Evolutionary conservation across 2,329 filamentous ascomycete genomes (phyloP).

Genomic region (Blastomyces parvus): DNA sequence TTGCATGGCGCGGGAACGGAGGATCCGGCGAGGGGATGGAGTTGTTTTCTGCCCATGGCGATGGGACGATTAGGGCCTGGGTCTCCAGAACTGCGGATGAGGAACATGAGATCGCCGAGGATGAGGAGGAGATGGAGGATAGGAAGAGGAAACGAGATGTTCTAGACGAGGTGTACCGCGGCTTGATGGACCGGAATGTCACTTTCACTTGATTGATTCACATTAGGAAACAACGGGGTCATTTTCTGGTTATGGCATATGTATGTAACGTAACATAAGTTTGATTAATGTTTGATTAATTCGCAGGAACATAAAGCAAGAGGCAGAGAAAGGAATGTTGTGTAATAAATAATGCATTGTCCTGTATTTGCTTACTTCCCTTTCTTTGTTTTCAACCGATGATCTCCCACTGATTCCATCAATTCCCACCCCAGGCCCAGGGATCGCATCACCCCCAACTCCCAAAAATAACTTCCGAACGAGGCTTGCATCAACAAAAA

Average conservation of each 20-base stretch:
- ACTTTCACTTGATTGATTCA: conserved; percentile 43
- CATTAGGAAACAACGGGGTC: background rate
- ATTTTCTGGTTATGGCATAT: background rate
- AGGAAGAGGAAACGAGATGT: conserved; percentile 65
- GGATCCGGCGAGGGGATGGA: conserved; percentile 50
- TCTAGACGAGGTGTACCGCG: conserved; percentile 69
- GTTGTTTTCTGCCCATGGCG: conserved; percentile 73
- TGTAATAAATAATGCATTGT: background rate
- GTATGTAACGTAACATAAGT: background rate
- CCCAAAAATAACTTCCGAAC: background rate
- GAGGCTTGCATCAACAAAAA: background rate
- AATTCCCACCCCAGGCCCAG: background rate
- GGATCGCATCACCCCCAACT: background rate
- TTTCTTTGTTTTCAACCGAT: background rate
- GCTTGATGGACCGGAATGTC: conserved; percentile 62
- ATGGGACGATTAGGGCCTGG: conserved; percentile 79
- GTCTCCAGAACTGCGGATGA: conserved; percentile 49
- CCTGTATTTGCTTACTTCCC: background rate
- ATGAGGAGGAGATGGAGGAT: conserved; percentile 42
- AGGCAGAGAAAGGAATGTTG: background rate
- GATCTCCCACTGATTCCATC: background rate
- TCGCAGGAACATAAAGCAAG: background rate
- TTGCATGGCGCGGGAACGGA: conserved; percentile 64
- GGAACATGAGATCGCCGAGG: conserved; percentile 36
- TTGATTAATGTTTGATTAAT: background rate